Conservation (phyloP, 78 protist genomes). For the Dictyostelium brefeldianum region DNA sequence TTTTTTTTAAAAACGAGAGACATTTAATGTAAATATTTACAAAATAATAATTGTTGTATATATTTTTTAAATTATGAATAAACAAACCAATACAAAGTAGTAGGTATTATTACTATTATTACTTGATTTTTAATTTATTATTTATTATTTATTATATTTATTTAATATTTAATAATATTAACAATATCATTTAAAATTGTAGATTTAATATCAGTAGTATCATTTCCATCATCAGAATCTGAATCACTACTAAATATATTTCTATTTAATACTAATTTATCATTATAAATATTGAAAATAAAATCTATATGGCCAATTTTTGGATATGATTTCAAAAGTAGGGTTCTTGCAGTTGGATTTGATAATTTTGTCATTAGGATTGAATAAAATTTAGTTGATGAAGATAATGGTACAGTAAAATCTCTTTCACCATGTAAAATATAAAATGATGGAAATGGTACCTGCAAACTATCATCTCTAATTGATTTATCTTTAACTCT, state of each 20-base stretch:
- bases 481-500: conserved; percentile 11
- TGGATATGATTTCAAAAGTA: conserved; percentile 21
- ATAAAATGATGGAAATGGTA: conserved; percentile 24
- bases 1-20: too few relatives aligned
- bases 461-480: neutral
- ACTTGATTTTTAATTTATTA: neutral
- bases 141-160: neutral
- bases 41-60: too few relatives aligned
- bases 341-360: neutral
- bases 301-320: conserved; percentile 38
- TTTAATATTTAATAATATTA: conserved; percentile 10
- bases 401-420: conserved; percentile 22
- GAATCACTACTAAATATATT: neutral
- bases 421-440: conserved; percentile 34
- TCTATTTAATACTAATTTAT: neutral
- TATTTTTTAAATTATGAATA: too few relatives aligned
- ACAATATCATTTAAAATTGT: conserved; percentile 16
- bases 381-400: conserved; percentile 5
- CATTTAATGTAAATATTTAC: too few relatives aligned
- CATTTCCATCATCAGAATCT: neutral
- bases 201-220: neutral
- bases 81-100: neutral
- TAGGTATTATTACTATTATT: neutral
- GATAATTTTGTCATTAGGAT: neutral
- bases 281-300: neutral